Conservation (phyloP, 2,329 filamentous ascomycete genomes). For the Colletotrichum orchidophilum region DNA sequence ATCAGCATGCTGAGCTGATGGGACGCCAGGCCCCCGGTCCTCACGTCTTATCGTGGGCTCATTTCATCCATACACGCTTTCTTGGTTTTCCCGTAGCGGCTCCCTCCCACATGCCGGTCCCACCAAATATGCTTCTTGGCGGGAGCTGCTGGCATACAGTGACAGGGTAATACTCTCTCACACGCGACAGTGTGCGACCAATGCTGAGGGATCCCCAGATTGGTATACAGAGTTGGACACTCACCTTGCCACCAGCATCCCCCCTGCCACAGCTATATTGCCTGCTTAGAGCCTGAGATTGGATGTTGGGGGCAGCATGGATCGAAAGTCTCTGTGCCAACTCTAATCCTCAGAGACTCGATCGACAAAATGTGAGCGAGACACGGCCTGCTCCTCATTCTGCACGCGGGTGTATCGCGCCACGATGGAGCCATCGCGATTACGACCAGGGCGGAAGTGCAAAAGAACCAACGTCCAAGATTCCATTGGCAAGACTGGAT, state of each 20-base stretch:
- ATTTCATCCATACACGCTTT: neutral
- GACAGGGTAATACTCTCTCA: neutral
- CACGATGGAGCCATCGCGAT: conserved; percentile 22
- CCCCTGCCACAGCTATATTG: conserved; percentile 3
- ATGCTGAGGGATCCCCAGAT: conserved; percentile 4
- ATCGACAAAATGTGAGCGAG: neutral
- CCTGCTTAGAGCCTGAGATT: neutral
- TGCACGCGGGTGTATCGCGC: conserved; percentile 15
- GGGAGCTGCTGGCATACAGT: neutral
- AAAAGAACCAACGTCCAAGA: neutral
- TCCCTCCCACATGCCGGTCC: conserved; percentile 14
- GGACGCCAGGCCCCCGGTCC: neutral
- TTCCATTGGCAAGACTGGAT: conserved; percentile 1
- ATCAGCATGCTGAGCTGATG: no score
- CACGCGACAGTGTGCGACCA: neutral
- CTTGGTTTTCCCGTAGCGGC: neutral
- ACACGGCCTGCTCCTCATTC: neutral
- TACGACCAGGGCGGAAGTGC: neutral
- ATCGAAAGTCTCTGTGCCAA: neutral
- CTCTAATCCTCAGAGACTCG: neutral
- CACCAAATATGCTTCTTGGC: neutral
- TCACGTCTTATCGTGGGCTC: neutral
- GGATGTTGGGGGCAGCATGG: neutral
- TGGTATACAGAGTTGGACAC: neutral
- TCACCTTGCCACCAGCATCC: conserved; percentile 15